phyloP scores from a whole-genome alignment of 352 stramenopile species.

The Phytophthora pluvialis region DNA sequence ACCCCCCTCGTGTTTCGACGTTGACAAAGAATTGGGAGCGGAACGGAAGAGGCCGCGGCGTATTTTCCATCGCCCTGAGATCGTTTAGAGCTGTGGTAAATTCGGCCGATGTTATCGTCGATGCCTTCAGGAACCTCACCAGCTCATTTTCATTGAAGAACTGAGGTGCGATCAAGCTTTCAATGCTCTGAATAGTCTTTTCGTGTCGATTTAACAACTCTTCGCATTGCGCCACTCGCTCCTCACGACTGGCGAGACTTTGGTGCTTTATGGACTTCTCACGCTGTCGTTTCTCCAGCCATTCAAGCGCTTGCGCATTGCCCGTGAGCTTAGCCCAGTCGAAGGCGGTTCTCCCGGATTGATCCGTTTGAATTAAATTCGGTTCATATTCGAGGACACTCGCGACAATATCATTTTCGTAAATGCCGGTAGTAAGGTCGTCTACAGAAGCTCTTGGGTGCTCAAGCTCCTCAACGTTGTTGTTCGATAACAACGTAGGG shows the following conservation, averaged over 20 bases:
- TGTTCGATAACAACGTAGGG: slow-evolving; percentile 9
- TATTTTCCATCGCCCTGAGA: slow-evolving; percentile 20
- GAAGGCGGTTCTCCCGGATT: slow-evolving; percentile 59
- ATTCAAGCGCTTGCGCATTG: slow-evolving; percentile 40
- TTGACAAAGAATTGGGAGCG: slow-evolving; percentile 52
- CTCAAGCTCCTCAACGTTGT: slow-evolving; percentile 19
- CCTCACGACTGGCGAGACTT: slow-evolving; percentile 41
- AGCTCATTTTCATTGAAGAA: slow-evolving; percentile 53
- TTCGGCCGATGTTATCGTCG: slow-evolving; percentile 27
- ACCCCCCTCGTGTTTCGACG: slow-evolving; percentile 64
- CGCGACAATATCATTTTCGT: slow-evolving; percentile 62
- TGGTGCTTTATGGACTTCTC: slow-evolving; percentile 44
- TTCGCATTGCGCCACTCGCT: slow-evolving; percentile 44
- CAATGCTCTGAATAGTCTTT: slow-evolving; percentile 31
- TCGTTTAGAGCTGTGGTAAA: slow-evolving; percentile 32
- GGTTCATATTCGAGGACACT: slow-evolving; percentile 50
- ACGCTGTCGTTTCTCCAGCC: slow-evolving; percentile 46
- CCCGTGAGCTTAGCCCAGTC: slow-evolving; percentile 68
- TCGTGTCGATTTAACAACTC: slow-evolving; percentile 50
- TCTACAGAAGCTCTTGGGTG: background rate
- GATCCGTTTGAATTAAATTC: slow-evolving; percentile 49
- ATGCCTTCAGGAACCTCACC: slow-evolving; percentile 38
- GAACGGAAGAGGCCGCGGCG: slow-evolving; percentile 7
- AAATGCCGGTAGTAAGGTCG: slow-evolving; percentile 12
- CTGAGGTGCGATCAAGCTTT: slow-evolving; percentile 40